Evolutionary conservation across 768 basidiomycete species (phyloP).

Genomic region (Glaciozyma martinii): DNA sequence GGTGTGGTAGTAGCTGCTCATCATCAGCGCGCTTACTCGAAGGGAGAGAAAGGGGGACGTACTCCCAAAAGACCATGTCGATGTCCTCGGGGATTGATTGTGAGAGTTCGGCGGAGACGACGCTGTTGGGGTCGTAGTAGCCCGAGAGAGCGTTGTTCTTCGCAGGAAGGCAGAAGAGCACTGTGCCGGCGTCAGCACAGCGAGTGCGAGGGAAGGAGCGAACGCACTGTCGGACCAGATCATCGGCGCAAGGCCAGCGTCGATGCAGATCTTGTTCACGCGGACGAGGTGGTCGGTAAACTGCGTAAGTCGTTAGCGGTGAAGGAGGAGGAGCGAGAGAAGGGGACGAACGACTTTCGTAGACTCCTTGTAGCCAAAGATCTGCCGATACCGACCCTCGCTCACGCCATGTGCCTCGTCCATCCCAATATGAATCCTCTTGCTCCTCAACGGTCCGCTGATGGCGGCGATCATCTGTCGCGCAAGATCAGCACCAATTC

Average conservation of each 20-base stretch:
- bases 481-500: background rate
- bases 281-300: constrained; percentile 29
- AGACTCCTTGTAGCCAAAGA: constrained; percentile 29
- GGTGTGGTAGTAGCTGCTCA: constrained; percentile 25
- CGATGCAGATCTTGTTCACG: constrained; percentile 28
- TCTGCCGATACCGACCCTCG: constrained; percentile 28
- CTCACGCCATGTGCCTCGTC: constrained; percentile 33
- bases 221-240: constrained; percentile 34
- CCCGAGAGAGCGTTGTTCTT: constrained; percentile 30
- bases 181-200: background rate
- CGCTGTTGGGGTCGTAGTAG: constrained; percentile 30
- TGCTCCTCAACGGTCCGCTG: constrained; percentile 18
- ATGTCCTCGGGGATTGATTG: constrained; percentile 25
- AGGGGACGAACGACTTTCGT: constrained; percentile 21
- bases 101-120: constrained; percentile 19
- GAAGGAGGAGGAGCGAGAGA: background rate
- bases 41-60: background rate
- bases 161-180: constrained; percentile 34
- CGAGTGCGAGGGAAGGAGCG: background rate
- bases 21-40: background rate
- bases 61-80: constrained; percentile 28
- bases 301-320: background rate
- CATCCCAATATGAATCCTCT: constrained; percentile 31
- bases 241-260: constrained; percentile 24
- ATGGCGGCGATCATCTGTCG: constrained; percentile 31